Conservation (phyloP, 805 yeast species). For the Ogataea zsoltii region DNA sequence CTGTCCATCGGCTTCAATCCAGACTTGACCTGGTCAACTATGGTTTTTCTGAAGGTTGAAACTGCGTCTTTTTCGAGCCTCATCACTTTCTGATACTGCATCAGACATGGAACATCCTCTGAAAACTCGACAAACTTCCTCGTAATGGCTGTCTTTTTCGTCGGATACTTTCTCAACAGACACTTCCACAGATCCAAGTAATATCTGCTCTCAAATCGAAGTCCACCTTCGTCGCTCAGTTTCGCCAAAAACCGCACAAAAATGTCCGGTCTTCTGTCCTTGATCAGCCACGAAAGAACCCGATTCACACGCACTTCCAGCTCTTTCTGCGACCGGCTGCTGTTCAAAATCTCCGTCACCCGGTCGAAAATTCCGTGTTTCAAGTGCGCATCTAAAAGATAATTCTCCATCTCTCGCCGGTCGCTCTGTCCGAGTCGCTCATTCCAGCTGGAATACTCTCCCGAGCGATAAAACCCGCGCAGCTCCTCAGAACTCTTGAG, state of each 20-base stretch:
- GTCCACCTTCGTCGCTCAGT: constrained; percentile 29
- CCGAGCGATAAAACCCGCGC: constrained; percentile 12
- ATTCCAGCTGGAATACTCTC: constrained; percentile 18
- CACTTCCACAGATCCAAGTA: constrained; percentile 24
- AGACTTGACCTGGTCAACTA: constrained; percentile 8
- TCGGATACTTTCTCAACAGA: constrained; percentile 22
- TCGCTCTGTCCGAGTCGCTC: constrained; percentile 12
- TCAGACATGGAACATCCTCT: constrained; percentile 4
- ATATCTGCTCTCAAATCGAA: constrained; percentile 20
- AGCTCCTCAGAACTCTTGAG: constrained; percentile 10
- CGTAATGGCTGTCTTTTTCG: constrained; percentile 20
- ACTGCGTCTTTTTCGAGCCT: neutral
- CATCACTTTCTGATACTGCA: constrained; percentile 9
- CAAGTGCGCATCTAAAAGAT: constrained; percentile 22
- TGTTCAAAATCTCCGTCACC: constrained; percentile 11
- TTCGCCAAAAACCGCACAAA: constrained; percentile 23
- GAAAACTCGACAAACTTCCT: constrained; percentile 11
- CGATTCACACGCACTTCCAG: constrained; percentile 11
- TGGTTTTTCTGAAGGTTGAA: constrained; percentile 4
- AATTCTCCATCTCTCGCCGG: constrained; percentile 7
- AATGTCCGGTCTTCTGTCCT: constrained; percentile 21
- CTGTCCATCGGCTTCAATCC: constrained; percentile 8
- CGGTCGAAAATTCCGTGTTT: constrained; percentile 15
- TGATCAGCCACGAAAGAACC: constrained; percentile 19
- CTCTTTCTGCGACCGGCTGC: constrained; percentile 7